phyloP scores from a whole-genome alignment of 345 rosid species.

The Ailanthus altissimus region DNA sequence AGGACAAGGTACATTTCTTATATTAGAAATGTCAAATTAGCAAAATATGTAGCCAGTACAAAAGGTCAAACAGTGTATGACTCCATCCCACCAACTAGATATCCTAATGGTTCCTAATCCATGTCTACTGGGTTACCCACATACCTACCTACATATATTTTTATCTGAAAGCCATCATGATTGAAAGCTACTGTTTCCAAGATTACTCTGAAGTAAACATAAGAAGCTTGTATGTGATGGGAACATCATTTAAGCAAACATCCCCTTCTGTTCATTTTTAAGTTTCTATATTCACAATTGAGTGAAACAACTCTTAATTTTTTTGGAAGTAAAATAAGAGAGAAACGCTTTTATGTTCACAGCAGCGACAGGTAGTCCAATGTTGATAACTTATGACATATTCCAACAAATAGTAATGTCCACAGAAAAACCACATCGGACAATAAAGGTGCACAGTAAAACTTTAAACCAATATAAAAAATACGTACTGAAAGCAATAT shows the following conservation, averaged over 20 bases:
- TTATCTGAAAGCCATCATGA: neutral
- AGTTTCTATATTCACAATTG: neutral
- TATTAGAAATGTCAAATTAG: neutral
- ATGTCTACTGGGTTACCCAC: neutral
- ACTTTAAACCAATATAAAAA: no score
- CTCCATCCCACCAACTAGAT: neutral
- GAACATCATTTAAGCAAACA: neutral
- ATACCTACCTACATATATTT: no score
- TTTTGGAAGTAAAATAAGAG: neutral
- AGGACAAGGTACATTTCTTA: neutral
- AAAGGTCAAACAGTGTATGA: neutral
- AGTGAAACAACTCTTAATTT: neutral
- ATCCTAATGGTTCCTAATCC: neutral
- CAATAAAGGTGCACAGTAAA: no score
- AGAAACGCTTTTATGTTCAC: neutral
- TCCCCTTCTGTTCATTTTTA: neutral
- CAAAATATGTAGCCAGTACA: neutral
- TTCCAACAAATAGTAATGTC: no score
- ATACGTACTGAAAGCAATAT: neutral
- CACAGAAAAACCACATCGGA: no score
- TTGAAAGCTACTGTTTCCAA: neutral
- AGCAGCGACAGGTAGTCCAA: neutral
- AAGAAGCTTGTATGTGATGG: slow-evolving; percentile 1
- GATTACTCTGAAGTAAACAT: neutral
- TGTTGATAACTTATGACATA: no score